phyloP scores from a whole-genome alignment of 306 rosid species.

The Prunus salicina region DNA sequence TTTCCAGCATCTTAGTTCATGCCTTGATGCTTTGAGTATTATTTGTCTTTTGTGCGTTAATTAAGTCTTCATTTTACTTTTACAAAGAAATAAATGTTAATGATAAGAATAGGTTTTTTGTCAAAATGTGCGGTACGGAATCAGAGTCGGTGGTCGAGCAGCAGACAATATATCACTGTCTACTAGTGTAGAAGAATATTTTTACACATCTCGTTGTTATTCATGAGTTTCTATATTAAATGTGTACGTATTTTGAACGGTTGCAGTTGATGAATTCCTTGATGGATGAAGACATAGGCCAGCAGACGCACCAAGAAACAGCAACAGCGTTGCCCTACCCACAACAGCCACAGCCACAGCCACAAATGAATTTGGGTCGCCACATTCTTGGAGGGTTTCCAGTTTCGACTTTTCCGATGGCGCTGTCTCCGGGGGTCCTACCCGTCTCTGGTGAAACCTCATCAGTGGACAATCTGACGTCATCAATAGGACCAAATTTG shows the following conservation, averaged over 20 bases:
- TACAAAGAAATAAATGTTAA: neutral
- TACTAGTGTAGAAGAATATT: neutral
- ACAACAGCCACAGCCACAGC: conserved; percentile 18
- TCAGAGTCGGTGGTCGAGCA: too few relatives aligned
- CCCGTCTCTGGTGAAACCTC: conserved; percentile 34
- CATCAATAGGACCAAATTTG: neutral
- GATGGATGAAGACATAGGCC: conserved; percentile 47
- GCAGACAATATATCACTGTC: too few relatives aligned
- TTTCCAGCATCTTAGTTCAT: neutral
- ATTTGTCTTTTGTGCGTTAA: neutral
- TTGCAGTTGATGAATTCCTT: conserved; percentile 51
- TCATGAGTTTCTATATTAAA: neutral
- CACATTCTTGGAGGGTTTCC: conserved; percentile 32
- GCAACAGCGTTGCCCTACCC: conserved; percentile 15
- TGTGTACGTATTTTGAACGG: neutral
- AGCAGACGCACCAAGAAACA: conserved; percentile 35
- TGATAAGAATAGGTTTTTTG: too few relatives aligned
- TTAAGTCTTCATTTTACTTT: neutral
- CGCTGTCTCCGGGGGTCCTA: conserved; percentile 24
- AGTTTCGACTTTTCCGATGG: conserved; percentile 35
- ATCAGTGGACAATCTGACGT: conserved; percentile 1
- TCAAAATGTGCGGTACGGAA: neutral
- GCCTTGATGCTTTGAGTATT: neutral
- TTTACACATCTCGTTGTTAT: neutral
- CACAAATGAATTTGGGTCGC: conserved; percentile 21